phyloP scores from a whole-genome alignment of 225 moss, liverwort and hornwort species.

The Physcomitrellopsis africana region DNA sequence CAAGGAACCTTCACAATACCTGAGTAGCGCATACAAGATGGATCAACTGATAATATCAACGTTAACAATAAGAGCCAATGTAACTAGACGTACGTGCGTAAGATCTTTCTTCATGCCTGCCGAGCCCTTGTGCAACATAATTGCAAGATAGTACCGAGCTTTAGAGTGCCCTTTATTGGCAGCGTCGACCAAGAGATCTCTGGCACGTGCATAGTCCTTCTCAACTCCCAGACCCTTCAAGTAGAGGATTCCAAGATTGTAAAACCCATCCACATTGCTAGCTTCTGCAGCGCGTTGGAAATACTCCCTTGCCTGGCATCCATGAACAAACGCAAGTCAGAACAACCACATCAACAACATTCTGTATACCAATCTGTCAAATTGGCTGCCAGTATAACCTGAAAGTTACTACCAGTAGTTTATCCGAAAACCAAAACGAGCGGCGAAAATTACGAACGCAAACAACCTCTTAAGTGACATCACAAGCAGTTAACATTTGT shows the following conservation, averaged over 20 bases:
- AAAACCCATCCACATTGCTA: conserved; percentile 9
- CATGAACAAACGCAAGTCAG: conserved; percentile 5
- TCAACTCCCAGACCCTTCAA: too few species aligned
- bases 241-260: too few species aligned
- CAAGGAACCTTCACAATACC: not conserved
- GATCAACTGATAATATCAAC: not conserved
- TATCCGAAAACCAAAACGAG: not conserved
- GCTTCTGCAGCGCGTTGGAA: too few species aligned
- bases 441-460: not conserved
- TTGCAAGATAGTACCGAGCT: conserved; percentile 89
- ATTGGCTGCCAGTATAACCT: conserved; percentile 5
- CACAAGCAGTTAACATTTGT: not conserved
- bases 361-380: conserved; percentile 3
- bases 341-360: conserved; percentile 15
- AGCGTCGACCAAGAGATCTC: conserved; percentile 53
- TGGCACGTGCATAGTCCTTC: conserved; percentile 33
- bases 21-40: not conserved
- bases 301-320: conserved; percentile 30
- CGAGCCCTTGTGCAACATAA: conserved; percentile 92
- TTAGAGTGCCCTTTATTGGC: conserved; percentile 61
- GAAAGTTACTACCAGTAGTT: conserved; percentile 7
- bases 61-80: not conserved
- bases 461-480: conserved; percentile 14
- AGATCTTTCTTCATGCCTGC: conserved; percentile 73
- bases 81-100: conserved; percentile 40